Conservation (phyloP, 441 rosid species). For the Biscutella auriculata region DNA sequence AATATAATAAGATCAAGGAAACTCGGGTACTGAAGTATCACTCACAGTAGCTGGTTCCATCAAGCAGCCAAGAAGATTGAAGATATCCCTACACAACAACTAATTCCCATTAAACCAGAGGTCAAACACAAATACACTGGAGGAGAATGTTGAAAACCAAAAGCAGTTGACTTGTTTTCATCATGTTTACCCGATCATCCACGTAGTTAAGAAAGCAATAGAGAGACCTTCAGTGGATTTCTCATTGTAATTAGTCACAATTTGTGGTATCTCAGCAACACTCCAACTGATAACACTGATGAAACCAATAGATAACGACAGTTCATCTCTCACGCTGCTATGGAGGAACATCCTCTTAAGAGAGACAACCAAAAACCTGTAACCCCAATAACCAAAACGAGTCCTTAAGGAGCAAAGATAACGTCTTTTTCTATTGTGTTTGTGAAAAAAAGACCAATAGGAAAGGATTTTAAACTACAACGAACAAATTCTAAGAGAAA, state of each 20-base stretch:
- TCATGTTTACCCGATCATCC: slow-evolving; percentile 60
- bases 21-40: neutral
- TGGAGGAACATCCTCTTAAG: neutral
- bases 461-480: neutral
- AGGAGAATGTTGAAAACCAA: neutral
- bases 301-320: slow-evolving; percentile 48
- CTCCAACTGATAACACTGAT: slow-evolving; percentile 70
- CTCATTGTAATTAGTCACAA: slow-evolving; percentile 51
- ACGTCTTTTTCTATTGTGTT: neutral
- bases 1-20: neutral
- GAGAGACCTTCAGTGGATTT: slow-evolving; percentile 82
- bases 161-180: neutral
- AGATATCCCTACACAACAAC: slow-evolving; percentile 46
- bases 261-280: slow-evolving; percentile 77
- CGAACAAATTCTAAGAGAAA: neutral
- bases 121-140: neutral
- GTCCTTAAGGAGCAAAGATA: neutral
- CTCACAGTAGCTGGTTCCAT: slow-evolving; percentile 85
- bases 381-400: neutral
- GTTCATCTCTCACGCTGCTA: slow-evolving; percentile 32
- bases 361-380: neutral
- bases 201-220: slow-evolving; percentile 54
- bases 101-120: neutral
- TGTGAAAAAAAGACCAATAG: neutral
- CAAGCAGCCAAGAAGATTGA: slow-evolving; percentile 65